These are phyloP conservation scores for Rachicladosporium sp. DNA, from an alignment of 2,329 filamentous ascomycete species.

Conservation along the genomic window DNA sequence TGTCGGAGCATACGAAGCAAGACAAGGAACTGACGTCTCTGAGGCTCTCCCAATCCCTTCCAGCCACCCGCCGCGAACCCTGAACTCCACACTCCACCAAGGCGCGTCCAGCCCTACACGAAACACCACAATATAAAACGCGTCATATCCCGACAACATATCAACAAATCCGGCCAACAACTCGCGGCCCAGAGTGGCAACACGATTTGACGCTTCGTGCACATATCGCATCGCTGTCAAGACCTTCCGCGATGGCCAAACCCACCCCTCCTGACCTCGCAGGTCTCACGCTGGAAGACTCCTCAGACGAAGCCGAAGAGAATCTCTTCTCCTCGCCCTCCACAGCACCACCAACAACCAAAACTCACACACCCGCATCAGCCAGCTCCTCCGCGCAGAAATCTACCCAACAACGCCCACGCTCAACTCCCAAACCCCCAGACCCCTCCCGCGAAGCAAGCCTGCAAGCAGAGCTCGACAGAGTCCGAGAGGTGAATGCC, in stretches of 20 bases:
- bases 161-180: slow-evolving; percentile 10
- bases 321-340: slow-evolving; percentile 46
- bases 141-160: slow-evolving; percentile 3
- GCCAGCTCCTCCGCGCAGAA: slow-evolving; percentile 5
- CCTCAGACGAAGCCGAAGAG: slow-evolving; percentile 39
- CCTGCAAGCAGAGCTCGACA: slow-evolving; percentile 67
- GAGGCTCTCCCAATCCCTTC: neutral
- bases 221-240: neutral
- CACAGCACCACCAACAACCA: too few relatives aligned
- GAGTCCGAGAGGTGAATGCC: slow-evolving; percentile 73
- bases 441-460: slow-evolving; percentile 52
- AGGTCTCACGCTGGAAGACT: slow-evolving; percentile 34
- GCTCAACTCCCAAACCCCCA: slow-evolving; percentile 19
- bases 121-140: slow-evolving; percentile 11
- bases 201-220: slow-evolving; percentile 9
- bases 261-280: slow-evolving; percentile 16
- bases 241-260: slow-evolving; percentile 16
- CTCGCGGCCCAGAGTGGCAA: slow-evolving; percentile 8
- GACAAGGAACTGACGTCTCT: neutral
- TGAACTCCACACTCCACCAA: slow-evolving; percentile 1
- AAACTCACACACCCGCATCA: too few relatives aligned
- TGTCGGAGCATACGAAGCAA: neutral
- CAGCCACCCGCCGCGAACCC: slow-evolving; percentile 1
- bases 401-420: slow-evolving; percentile 25
- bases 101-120: slow-evolving; percentile 2